Percentiles rank a stretch among this genome's conserved stretches.
These are phyloP conservation scores for Flueggea neowawraea DNA, from an alignment of 441 rosid genomes.

Conservation along the genomic window DNA sequence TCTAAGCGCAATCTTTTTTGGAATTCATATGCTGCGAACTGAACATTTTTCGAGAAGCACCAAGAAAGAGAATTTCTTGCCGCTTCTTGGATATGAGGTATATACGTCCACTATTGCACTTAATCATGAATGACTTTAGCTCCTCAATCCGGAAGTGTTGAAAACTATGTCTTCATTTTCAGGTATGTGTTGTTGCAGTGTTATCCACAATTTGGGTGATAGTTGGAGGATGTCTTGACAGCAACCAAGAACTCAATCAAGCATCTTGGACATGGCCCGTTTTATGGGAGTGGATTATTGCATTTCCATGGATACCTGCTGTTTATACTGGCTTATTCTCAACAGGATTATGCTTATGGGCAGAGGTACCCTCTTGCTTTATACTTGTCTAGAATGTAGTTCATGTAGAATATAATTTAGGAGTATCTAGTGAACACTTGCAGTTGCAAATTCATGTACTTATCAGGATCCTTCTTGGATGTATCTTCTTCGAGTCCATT, in stretches of 20 bases:
- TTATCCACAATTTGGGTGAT: conserved; percentile 50
- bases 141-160: conserved; percentile 2
- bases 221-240: conserved; percentile 31
- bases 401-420: not conserved
- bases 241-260: conserved; percentile 24
- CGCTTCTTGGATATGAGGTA: conserved; percentile 62
- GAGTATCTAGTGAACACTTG: not conserved
- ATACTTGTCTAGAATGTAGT: not conserved
- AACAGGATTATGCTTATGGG: conserved; percentile 56
- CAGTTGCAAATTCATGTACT: not conserved
- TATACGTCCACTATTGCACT: not conserved
- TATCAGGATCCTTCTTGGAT: too few relatives aligned
- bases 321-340: conserved; percentile 57
- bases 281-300: conserved; percentile 43
- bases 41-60: conserved; percentile 58
- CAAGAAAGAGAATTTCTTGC: conserved; percentile 38
- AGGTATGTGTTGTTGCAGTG: conserved; percentile 50
- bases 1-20: conserved; percentile 59
- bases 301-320: conserved; percentile 67
- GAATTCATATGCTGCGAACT: conserved; percentile 64
- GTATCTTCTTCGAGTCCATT: too few relatives aligned
- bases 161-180: conserved; percentile 8
- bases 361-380: conserved; percentile 39
- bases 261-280: conserved; percentile 47
- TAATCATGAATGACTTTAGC: not conserved